Base-by-base conservation (phyloP, 2,329 filamentous ascomycete genomes). In the Colletotrichum sp. region DNA sequence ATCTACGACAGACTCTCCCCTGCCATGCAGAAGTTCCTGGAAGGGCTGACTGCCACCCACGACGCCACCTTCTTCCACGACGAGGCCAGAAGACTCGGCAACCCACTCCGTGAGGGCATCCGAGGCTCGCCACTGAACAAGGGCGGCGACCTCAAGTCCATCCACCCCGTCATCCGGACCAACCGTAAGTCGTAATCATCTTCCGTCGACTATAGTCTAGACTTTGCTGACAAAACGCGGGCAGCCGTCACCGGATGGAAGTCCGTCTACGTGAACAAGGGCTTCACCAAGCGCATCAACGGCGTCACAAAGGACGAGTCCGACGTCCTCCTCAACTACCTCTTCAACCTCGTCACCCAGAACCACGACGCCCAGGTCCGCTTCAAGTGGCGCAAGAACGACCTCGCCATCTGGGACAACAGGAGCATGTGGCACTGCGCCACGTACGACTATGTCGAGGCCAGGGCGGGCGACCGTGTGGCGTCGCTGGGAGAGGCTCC, bases 391-490 rank as follows among this genome's bases (percentile, higher is more conserved):
- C 84, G 83, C 69, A 84, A 87, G 80, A 90, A 90, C 72, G 89
- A 91, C 78, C 80, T 89, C 6, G 90, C 91, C 2, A 92, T 94
- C 78, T 94, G 93, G 93, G 92, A 94, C 80, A 94, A 94, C 79
- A 83, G 88, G 67, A 87, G 83, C 34, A 89, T 85, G 13, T 87
- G 84, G 78, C 87, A 89, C 76, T 87, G 88, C 49, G 92, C 91
- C 0, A 93, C 91, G 0, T 92, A 90, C 77, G 93, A 94, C 78
- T 93, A 93, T 15, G 85, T 79, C 5, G 86, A 84, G 8, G 85
- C 85, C 2, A 81, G 87, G 5, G 82, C 83, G n/a, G 87, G 87
- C 6, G 84, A 88, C 71, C 81, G 87, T 1, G 86, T 87, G 1
- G 84, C 82, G 49, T 86, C 84, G 32, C 75, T 88, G 52, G 87